Evolutionary conservation across 306 rosid genomes (phyloP).

Genomic region (Pterocarpus santalinus): DNA sequence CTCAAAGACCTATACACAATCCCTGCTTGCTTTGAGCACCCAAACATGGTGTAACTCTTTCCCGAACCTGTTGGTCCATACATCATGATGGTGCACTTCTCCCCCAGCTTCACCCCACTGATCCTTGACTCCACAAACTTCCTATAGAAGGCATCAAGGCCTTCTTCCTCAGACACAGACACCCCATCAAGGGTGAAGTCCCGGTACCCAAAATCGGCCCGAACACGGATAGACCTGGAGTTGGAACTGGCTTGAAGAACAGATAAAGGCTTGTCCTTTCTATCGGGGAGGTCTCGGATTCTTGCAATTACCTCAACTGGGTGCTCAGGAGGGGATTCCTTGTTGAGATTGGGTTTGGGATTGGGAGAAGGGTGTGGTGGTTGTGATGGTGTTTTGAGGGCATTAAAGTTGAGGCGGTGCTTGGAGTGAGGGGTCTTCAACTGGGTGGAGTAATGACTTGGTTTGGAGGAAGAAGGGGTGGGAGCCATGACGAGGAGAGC

Average conservation of each 20-base stretch:
- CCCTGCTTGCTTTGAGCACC: conserved; percentile 87
- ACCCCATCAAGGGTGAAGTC: conserved; percentile 96
- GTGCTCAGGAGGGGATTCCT: conserved; percentile 76
- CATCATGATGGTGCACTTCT: conserved; percentile 97
- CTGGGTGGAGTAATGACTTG: conserved; percentile 58
- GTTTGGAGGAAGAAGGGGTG: conserved; percentile 85
- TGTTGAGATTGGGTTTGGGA: conserved; percentile 57
- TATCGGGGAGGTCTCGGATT: conserved; percentile 86
- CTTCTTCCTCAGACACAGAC: conserved; percentile 87
- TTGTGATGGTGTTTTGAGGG: conserved; percentile 52
- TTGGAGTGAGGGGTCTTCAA: conserved; percentile 84
- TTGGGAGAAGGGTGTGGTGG: conserved; percentile 62
- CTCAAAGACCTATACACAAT: conserved; percentile 86
- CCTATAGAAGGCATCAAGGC: conserved; percentile 70
- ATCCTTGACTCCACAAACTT: conserved; percentile 87
- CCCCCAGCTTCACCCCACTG: conserved; percentile 76
- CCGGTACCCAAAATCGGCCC: conserved; percentile 92
- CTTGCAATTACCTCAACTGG: conserved; percentile 93
- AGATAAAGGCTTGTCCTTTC: conserved; percentile 75
- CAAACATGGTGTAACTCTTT: conserved; percentile 97
- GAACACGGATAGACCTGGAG: conserved; percentile 70
- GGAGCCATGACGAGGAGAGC: conserved; percentile 61
- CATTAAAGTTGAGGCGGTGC: conserved; percentile 76
- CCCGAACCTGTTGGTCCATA: conserved; percentile 99
- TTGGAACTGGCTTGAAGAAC: conserved; percentile 67